A percentile compares a stretch with the other conserved stretches of the same genome.
Conservation (phyloP, 2,329 filamentous ascomycete species). For the Fusarium globosum region DNA sequence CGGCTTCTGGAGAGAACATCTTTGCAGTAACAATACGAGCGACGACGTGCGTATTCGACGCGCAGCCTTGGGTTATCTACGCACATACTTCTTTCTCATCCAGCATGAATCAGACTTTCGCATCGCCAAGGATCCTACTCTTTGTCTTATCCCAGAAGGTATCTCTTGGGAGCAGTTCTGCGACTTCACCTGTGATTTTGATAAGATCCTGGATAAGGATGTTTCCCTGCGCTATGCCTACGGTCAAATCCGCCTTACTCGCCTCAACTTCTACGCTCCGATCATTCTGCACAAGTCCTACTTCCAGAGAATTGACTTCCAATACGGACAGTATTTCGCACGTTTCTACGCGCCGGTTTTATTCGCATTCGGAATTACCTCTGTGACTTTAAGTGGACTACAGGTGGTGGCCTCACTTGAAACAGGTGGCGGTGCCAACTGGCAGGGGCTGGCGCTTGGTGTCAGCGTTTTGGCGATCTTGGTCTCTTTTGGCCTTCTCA, state of each 20-base stretch:
- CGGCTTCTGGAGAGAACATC: background rate
- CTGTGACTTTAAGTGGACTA: background rate
- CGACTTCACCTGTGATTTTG: background rate
- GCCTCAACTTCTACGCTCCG: background rate
- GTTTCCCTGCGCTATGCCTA: background rate
- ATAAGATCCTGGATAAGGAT: background rate
- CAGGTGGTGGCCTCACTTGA: constrained; percentile 3
- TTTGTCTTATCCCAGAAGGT: background rate
- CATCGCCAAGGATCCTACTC: background rate
- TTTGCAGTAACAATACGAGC: background rate
- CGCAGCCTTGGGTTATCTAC: background rate
- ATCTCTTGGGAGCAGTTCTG: background rate
- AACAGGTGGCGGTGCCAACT: background rate
- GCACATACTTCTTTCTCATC: background rate
- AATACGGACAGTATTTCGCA: background rate
- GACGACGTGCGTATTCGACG: background rate
- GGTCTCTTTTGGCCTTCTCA: background rate
- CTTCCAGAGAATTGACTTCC: background rate
- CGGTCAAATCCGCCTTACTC: background rate
- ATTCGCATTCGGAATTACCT: background rate
- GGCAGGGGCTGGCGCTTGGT: background rate
- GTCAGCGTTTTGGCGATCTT: background rate
- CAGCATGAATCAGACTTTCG: constrained; percentile 3
- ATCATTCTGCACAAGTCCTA: background rate
- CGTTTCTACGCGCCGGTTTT: background rate